Evolutionary conservation across 177 flowering plant species (phyloP).

Genomic region (Vitis hybrid): DNA sequence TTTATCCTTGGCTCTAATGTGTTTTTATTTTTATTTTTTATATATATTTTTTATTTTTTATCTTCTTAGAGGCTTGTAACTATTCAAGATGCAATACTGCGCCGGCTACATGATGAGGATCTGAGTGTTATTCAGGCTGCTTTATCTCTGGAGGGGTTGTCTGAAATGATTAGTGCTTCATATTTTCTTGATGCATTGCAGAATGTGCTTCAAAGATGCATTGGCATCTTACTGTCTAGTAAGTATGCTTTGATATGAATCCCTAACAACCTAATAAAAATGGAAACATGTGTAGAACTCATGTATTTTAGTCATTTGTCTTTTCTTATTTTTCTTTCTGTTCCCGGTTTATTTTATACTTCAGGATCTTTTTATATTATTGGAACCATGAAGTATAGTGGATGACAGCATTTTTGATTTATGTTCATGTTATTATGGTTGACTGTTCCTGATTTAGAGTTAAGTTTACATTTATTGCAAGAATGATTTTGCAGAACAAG

Average conservation of each 20-base stretch:
- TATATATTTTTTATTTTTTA: neutral
- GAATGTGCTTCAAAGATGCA: slow-evolving; percentile 51
- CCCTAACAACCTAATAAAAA: too few relatives aligned
- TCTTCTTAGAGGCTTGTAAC: slow-evolving; percentile 49
- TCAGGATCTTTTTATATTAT: neutral
- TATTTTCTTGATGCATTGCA: slow-evolving; percentile 51
- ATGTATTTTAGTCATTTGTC: neutral
- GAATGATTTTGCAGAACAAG: too few relatives aligned
- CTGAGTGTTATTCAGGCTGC: slow-evolving; percentile 69
- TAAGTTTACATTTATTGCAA: too few relatives aligned
- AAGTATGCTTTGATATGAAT: slow-evolving; percentile 14
- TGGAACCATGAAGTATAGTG: neutral
- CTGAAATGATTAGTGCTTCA: slow-evolving; percentile 36
- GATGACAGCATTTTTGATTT: too few relatives aligned
- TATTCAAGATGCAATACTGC: slow-evolving; percentile 61
- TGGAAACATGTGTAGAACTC: too few relatives aligned
- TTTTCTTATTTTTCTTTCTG: neutral
- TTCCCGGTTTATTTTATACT: neutral
- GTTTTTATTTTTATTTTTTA: neutral
- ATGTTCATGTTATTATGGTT: too few relatives aligned
- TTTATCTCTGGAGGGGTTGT: slow-evolving; percentile 52
- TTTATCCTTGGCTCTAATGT: neutral
- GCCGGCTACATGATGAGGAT: slow-evolving; percentile 76
- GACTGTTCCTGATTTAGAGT: too few relatives aligned
- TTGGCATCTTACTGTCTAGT: slow-evolving; percentile 41